Evolutionary conservation across 148 eudicot genomes (phyloP).

Genomic region (Chenopodium berlandieri): DNA sequence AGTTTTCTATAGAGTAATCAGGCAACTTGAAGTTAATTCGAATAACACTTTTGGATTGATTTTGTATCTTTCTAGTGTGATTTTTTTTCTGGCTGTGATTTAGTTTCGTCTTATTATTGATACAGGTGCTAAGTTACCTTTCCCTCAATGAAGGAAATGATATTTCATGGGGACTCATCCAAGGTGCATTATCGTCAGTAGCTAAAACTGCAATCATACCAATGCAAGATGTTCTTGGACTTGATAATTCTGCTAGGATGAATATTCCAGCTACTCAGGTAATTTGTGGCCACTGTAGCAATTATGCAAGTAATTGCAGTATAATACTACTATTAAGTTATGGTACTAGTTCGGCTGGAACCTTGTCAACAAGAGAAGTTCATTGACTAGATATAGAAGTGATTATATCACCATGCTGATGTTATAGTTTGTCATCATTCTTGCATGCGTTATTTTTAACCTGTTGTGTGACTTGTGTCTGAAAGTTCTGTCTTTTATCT

Average conservation of each 20-base stretch:
- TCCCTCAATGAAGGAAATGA: constrained; percentile 47
- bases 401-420: background rate
- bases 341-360: background rate
- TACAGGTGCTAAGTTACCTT: constrained; percentile 71
- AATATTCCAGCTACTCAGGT: constrained; percentile 98
- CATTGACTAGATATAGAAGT: background rate
- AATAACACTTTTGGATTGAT: background rate
- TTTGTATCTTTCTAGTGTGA: background rate
- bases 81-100: constrained; percentile 5
- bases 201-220: constrained; percentile 83
- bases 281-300: background rate
- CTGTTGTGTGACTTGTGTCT: too few species aligned
- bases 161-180: constrained; percentile 79
- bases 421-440: too few species aligned
- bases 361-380: background rate
- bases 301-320: background rate
- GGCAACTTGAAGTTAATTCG: background rate
- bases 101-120: constrained; percentile 6
- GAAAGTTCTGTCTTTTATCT: background rate
- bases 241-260: constrained; percentile 93
- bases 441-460: too few species aligned
- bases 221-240: constrained; percentile 88
- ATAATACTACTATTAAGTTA: background rate
- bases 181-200: constrained; percentile 69
- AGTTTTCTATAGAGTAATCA: constrained; percentile 24